Evolutionary conservation across 257 asterid species (phyloP).

Genomic region (Solanum clarkiae): DNA sequence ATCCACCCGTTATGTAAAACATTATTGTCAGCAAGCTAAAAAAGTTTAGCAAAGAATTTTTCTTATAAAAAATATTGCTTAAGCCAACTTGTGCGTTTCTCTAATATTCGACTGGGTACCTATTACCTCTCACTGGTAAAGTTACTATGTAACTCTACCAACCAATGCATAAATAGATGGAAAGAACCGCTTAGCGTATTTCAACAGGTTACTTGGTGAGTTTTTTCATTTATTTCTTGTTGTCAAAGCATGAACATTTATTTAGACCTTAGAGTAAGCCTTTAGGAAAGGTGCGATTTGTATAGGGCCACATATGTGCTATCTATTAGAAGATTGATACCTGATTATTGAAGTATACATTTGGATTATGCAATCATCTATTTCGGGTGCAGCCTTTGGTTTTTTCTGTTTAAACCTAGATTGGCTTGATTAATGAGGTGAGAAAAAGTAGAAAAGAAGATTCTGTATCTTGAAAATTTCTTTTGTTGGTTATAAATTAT

Average conservation of each 20-base stretch:
- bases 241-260: neutral
- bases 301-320: neutral
- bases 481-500: neutral
- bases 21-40: neutral
- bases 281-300: neutral
- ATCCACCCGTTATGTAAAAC: neutral
- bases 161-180: neutral
- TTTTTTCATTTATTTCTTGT: neutral
- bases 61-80: neutral
- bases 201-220: neutral
- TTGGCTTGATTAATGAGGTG: neutral
- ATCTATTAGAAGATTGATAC: neutral
- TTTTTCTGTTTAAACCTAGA: neutral
- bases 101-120: neutral
- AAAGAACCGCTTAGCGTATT: neutral
- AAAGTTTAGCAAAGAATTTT: neutral
- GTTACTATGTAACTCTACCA: neutral
- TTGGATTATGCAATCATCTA: neutral
- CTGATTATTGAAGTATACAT: neutral
- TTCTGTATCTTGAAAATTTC: neutral
- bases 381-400: neutral
- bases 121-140: neutral
- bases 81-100: neutral
- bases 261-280: neutral
- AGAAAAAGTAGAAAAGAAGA: neutral